Conservation (phyloP, 1,139 yeast species). For the Meyerozyma guilliermondii region DNA sequence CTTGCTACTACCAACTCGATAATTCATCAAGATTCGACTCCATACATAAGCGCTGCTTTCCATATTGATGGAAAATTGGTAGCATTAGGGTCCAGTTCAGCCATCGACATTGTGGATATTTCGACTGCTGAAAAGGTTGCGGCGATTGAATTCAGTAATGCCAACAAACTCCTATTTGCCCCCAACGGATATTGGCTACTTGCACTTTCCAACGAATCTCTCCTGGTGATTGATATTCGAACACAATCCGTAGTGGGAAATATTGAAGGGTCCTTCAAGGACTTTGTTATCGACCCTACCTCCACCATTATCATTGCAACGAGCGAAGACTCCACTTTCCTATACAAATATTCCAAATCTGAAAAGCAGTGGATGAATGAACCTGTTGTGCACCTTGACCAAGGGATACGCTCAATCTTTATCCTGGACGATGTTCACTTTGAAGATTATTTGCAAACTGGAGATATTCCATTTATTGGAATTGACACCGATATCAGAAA, state of each 20-base stretch:
- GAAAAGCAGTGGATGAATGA: neutral
- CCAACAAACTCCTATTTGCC: slow-evolving; percentile 48
- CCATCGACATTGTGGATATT: slow-evolving; percentile 40
- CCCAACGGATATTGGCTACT: slow-evolving; percentile 68
- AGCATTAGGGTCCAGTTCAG: slow-evolving; percentile 40
- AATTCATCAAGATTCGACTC: neutral
- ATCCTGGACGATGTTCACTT: neutral
- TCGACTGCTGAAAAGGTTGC: slow-evolving; percentile 36
- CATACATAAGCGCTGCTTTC: slow-evolving; percentile 12
- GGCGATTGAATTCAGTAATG: slow-evolving; percentile 22
- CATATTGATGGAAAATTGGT: slow-evolving; percentile 67
- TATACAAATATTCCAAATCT: neutral
- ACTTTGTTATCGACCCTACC: neutral
- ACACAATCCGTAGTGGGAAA: neutral
- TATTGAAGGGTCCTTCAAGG: neutral
- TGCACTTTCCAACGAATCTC: neutral
- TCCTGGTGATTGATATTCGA: neutral
- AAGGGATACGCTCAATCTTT: neutral
- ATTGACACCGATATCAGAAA: neutral
- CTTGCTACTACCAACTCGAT: slow-evolving; percentile 9
- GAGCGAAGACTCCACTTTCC: neutral
- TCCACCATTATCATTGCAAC: neutral
- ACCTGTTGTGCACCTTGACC: neutral
- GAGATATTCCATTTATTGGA: neutral
- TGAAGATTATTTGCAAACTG: neutral